These are phyloP conservation scores for Septoria linicola DNA, from an alignment of 2,329 filamentous ascomycete genomes.

Conservation along the genomic window DNA sequence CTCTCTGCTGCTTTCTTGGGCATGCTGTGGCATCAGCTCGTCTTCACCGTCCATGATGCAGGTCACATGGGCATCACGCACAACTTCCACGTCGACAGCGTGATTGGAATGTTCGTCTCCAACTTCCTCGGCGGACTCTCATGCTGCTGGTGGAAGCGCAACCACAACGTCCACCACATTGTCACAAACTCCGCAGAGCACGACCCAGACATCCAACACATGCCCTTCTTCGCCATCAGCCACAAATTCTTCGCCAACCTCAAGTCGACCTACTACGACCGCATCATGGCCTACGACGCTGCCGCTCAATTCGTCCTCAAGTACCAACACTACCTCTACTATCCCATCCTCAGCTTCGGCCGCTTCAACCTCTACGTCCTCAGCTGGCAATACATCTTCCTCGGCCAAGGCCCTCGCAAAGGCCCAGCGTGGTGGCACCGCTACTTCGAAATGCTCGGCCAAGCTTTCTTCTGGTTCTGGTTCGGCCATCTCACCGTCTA, in stretches of 20 bases:
- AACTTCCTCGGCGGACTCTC: conserved; percentile 88
- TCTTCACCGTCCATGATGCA: conserved; percentile 91
- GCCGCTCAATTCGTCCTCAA: conserved; percentile 59
- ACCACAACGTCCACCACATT: conserved; percentile 94
- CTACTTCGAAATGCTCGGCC: conserved; percentile 63
- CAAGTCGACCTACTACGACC: conserved; percentile 65
- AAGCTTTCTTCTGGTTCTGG: conserved; percentile 65
- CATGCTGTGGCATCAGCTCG: conserved; percentile 87
- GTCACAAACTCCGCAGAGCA: conserved; percentile 94
- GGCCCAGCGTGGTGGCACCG: conserved; percentile 67
- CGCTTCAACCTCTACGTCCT: conserved; percentile 72
- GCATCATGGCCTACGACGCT: conserved; percentile 62
- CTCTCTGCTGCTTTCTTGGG: conserved; percentile 74
- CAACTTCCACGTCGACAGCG: conserved; percentile 75
- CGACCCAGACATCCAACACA: conserved; percentile 85
- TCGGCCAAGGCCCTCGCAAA: conserved; percentile 55
- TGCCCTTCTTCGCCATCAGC: conserved; percentile 67
- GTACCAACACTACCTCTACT: conserved; percentile 67
- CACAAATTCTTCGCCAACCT: conserved; percentile 65
- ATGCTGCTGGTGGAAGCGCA: conserved; percentile 95
- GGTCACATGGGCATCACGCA: conserved; percentile 98
- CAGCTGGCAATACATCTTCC: conserved; percentile 64
- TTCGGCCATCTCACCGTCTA: conserved; percentile 67
- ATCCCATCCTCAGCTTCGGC: conserved; percentile 62
- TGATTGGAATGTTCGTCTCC: conserved; percentile 86